phyloP scores from a whole-genome alignment of 148 eudicot species.

The Arctostaphylos glauca region DNA sequence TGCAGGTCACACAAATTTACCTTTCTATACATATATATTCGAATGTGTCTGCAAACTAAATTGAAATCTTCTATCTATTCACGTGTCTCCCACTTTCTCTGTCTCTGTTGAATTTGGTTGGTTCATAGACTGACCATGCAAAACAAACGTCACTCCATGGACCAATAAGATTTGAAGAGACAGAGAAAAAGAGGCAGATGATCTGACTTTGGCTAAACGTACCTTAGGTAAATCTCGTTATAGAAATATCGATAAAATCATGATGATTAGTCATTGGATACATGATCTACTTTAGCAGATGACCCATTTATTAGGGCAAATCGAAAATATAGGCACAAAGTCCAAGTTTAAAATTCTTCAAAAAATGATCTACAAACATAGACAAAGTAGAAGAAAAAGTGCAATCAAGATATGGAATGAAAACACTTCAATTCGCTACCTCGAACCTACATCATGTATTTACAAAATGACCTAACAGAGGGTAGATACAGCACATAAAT shows the following conservation, averaged over 20 bases:
- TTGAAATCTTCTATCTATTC: neutral
- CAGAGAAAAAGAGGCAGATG: neutral
- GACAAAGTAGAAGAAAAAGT: neutral
- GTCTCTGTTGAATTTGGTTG: neutral
- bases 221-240: neutral
- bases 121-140: neutral
- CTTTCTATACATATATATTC: neutral
- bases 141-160: neutral
- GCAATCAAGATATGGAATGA: neutral
- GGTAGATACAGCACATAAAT: neutral
- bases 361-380: neutral
- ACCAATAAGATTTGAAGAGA: neutral
- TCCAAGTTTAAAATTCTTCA: neutral
- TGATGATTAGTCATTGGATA: neutral
- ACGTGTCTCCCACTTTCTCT: neutral
- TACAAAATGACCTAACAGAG: neutral
- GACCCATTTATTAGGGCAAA: neutral
- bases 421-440: neutral
- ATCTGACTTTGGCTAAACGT: neutral
- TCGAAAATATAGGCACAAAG: neutral
- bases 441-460: neutral
- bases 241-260: neutral
- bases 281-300: neutral
- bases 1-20: neutral
- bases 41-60: neutral